Percentiles rank a stretch among this genome's conserved stretches.
phyloP scores from a whole-genome alignment of 164 flowering plant genomes.

The Nymphaea colorata region DNA sequence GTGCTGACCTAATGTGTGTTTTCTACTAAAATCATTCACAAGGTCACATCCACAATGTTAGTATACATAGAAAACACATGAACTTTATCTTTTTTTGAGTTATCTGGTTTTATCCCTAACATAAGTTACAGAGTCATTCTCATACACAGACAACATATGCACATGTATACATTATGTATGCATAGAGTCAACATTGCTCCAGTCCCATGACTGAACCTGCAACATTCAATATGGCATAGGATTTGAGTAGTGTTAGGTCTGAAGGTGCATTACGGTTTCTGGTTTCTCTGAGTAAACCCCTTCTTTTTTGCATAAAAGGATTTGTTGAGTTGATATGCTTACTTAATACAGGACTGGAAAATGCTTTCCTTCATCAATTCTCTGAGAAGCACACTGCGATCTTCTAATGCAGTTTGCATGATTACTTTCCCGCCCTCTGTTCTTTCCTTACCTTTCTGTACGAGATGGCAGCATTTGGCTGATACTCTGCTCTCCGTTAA shows the following conservation, averaged over 20 bases:
- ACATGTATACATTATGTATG: too few species aligned
- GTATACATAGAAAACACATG: too few species aligned
- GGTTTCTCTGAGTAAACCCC: background rate
- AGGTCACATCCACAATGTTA: too few species aligned
- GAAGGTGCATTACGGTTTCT: background rate
- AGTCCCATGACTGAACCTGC: too few species aligned
- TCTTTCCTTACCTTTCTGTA: slow-evolving; percentile 60
- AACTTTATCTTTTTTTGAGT: too few species aligned
- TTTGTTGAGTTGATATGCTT: background rate
- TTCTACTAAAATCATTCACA: too few species aligned
- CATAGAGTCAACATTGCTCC: too few species aligned
- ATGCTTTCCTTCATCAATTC: slow-evolving; percentile 79
- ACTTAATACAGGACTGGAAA: slow-evolving; percentile 66
- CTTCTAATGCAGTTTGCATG: slow-evolving; percentile 79
- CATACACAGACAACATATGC: too few species aligned
- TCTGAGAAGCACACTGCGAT: slow-evolving; percentile 49
- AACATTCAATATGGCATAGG: background rate
- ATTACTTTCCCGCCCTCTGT: slow-evolving; percentile 74
- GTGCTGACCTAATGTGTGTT: too few species aligned
- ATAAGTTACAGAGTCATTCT: too few species aligned
- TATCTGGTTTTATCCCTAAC: too few species aligned
- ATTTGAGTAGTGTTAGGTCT: background rate
- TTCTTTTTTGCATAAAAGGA: background rate
- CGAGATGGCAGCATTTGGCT: slow-evolving; percentile 93
- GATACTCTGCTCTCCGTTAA: slow-evolving; percentile 85